Base-by-base conservation (phyloP, 495 filamentous ascomycete species). In the Podospora pseudocomata region DNA sequence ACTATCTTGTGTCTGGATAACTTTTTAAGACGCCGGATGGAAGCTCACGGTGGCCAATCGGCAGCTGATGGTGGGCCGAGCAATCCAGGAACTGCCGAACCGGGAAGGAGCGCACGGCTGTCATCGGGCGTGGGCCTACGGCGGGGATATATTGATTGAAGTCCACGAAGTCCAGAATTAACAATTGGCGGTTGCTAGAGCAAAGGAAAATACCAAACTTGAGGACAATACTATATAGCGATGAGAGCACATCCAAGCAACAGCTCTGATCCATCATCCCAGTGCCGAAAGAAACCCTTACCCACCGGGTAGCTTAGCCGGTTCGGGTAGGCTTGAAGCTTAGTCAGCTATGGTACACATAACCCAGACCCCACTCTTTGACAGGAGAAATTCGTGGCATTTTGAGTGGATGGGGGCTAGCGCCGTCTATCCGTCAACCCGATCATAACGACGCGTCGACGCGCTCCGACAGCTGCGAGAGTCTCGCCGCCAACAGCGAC, bases 391-490 rank as follows among this genome's bases (percentile, higher is more conserved):
- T 63, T 53, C 28, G 28, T 39, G 61, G 18, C 61, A 63, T 44
- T 63, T 63, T 44, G 11, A 26, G 28, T 49, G 16, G 18, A 19
- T 11, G 19, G 19, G 61, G 30, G 32, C 28, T 44, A 44, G 28
- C 61, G 61, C 61, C 61, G 61, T 32, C 34, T 63, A 63, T 63
- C 61, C 30, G 61, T 44, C 61, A 63, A 49, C 61, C 20, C 30
- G 6, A 19, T 18, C 23, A 62, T 26, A 18, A 28, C 60, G 30
- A 34, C 60, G 30, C 60, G 30, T n/a, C 19, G 26, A 13, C 61
- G 30, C 61, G 30, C 61, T 20, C 61, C 30, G 4, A 32, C 30
- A 32, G 30, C 30, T 32, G 30, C 30, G 4, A 4, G 30, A 32
- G 30, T 5, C 30, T 32, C 3, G 30, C 30, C 30, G 30, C 30